These are phyloP conservation scores for Phytopythium ostracodes DNA, from an alignment of 352 stramenopile species.

Conservation along the genomic window DNA sequence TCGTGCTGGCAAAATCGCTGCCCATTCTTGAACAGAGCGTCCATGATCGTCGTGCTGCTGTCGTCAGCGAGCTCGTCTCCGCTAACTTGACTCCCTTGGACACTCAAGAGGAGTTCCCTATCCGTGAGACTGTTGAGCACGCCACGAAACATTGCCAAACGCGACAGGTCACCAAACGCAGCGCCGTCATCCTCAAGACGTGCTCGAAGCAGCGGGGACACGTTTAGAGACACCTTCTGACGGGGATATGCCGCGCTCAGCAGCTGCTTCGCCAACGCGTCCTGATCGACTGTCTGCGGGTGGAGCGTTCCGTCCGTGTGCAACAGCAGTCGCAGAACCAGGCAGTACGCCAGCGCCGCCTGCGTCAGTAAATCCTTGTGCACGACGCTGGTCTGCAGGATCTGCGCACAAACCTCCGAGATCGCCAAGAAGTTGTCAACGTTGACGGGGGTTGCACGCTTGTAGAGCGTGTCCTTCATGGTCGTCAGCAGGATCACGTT, in stretches of 20 bases:
- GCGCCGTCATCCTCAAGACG: slow-evolving; percentile 37
- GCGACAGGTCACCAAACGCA: slow-evolving; percentile 46
- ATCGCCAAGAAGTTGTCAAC: slow-evolving; percentile 36
- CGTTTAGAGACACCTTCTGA: slow-evolving; percentile 15
- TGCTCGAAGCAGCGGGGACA: slow-evolving; percentile 11
- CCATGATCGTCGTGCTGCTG: slow-evolving; percentile 25
- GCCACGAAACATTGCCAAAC: slow-evolving; percentile 64
- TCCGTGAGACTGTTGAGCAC: slow-evolving; percentile 64
- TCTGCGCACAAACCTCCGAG: slow-evolving; percentile 48
- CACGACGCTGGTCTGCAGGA: slow-evolving; percentile 66
- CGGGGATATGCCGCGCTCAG: slow-evolving; percentile 37
- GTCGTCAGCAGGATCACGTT: slow-evolving; percentile 57
- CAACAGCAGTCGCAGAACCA: slow-evolving; percentile 58
- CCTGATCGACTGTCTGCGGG: background rate
- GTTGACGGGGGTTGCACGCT: background rate
- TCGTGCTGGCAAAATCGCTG: slow-evolving; percentile 54
- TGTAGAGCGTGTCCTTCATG: slow-evolving; percentile 40
- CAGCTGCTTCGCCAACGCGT: slow-evolving; percentile 23
- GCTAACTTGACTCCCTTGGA: background rate
- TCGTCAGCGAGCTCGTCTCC: background rate
- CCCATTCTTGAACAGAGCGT: slow-evolving; percentile 51
- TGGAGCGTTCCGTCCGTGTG: slow-evolving; percentile 9
- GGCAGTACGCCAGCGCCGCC: slow-evolving; percentile 60
- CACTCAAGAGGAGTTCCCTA: slow-evolving; percentile 27
- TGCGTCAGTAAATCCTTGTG: slow-evolving; percentile 81